Evolutionary conservation across 2,329 filamentous ascomycete species (phyloP), one percentile per base, ranked within the genome.

Genomic region (Apiospora malaysiana): DNA sequence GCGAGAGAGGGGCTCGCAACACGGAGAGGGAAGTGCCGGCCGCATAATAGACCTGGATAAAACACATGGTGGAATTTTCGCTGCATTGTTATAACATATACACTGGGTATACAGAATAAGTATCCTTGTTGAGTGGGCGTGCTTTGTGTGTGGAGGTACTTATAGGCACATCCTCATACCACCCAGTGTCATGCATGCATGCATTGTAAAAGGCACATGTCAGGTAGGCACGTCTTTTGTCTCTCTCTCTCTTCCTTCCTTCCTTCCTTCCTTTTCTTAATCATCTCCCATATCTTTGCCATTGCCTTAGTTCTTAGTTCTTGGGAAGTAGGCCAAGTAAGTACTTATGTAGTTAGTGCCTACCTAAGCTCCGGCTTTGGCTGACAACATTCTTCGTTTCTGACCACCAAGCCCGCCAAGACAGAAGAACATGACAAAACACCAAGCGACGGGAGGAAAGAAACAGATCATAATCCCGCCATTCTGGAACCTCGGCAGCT

Each of bases 401-500:
- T 27, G 49, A 7, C 49, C 49, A 56, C 25, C 49, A 18, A 32
- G 1, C 5, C 49, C 49, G 49, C 49, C 25, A 56, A 56, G 49
- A 56, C 49, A 49, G 46, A 12, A 32, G 8, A 32, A 56, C 32
- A 32, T 6, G 4, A 51, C 47, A 32, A 27, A 25, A 4, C n/a
- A 32, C 8, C 25, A 18, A 56, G 14, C 25, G 25, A 6, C 14
- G 18, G 16, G 10, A 27, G 16, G 10, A 25, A 56, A 7, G 25
- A 27, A 56, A 56, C 49, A 32, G 14, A 18, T 18, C 14, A 27
- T 56, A 56, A 32, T 56, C 25, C 49, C 49, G 49, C 25, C 49
- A 32, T 56, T 56, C 49, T 56, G 49, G 49, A 56, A 56, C 25
- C 49, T 56, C 49, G 49, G 49, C 49, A 23, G 8, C 40, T 51